Evolutionary conservation across 768 basidiomycete genomes (phyloP), one percentile per base, ranked within the genome.

Genomic region (Russula brevipes): DNA sequence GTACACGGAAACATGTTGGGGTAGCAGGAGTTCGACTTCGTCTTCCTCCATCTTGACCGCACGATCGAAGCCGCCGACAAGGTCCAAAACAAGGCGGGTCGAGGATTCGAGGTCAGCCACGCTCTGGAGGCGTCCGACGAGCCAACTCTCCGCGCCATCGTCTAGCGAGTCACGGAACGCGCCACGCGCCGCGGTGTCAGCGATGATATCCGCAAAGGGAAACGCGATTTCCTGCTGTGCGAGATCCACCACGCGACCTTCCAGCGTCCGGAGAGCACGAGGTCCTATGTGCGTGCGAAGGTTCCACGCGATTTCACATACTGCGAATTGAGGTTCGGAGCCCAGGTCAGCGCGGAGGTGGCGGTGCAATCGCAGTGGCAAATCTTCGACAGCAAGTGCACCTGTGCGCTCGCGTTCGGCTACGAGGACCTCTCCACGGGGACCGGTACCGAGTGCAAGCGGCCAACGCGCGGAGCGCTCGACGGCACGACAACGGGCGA

Each of bases 401-500:
- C 87, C 86, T 10, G 88, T 78, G 31, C 91, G 84, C 72, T 95
- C 93, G 61, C 92, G 80, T 74, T 93, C 89, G 14, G 90, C 76
- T 30, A 93, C 73, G 55, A 91, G 72, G 35, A 88, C 74, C 38
- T 82, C 81, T 52, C 69, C 69, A 16, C 71, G 66, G 59, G 73
- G 75, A 17, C 74, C 76, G 30, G 79, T 71, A 45, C 84, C 86
- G 41, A 93, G 79, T 16, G 80, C 80, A 33, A 93, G 80, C 2
- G 92, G 92, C 84, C 89, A 88, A 49, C 90, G 82, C 39, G 88
- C 89, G 64, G 85, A 85, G 47, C 90, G 86, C 75, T 97, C 95
- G n/a, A 94, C 79, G 66, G 94, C 92, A 57, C 89, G 84, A 70
- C 92, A 94, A 60, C 91, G 82, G 8, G 94, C 89, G 64, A 95